Base-by-base conservation (phyloP, 2,329 filamentous ascomycete genomes). In the Calcarisporium arbuscula region DNA sequence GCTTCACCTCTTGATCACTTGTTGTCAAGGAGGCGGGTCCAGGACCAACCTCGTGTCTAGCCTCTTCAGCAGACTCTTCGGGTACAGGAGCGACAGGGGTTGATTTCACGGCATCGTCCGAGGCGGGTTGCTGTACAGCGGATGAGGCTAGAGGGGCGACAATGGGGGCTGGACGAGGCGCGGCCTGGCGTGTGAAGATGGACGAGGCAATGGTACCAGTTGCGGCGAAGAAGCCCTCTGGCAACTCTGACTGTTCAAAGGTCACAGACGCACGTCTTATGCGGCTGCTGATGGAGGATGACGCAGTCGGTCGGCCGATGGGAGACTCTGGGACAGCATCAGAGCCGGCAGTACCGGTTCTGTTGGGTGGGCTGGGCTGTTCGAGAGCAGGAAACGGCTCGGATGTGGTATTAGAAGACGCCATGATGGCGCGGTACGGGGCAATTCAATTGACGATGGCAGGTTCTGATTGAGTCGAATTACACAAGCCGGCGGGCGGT, bases 151-250 rank as follows among this genome's bases (percentile, higher is more conserved):
- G 38, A 7, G 47, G n/a, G n/a, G n/a, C n/a, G n/a, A n/a, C 46
- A 21, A 35, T 30, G 12, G 45, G 38, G 14, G 36, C 35, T 7
- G 52, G 30, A 15, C 35, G 42, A 27, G 42, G 29, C 12, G 39
- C 42, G 8, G 44, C 35, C 27, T 49, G 48, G n/a, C 46, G 45
- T 6, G 52, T 46, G 16, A 56, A 36, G 7, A 65, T 51, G 7
- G 63, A 60, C 5, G 66, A 65, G 10, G 64, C 63, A 34, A 71
- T 60, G 21, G 61, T 56, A 25, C 66, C 61, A 0, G 67, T 67
- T 12, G 67, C 67, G 11, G 67, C 62, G 40, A 64, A 61, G 46
- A 73, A 69, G 9, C 68, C 67, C 30, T 56, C 57, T 3, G 67
- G 70, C 9, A 65, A 55, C 10, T 59, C 61, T 5, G 69, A 72